Conservation (phyloP, 2,329 filamentous ascomycete species). For the Paecilomyces fulvus region DNA sequence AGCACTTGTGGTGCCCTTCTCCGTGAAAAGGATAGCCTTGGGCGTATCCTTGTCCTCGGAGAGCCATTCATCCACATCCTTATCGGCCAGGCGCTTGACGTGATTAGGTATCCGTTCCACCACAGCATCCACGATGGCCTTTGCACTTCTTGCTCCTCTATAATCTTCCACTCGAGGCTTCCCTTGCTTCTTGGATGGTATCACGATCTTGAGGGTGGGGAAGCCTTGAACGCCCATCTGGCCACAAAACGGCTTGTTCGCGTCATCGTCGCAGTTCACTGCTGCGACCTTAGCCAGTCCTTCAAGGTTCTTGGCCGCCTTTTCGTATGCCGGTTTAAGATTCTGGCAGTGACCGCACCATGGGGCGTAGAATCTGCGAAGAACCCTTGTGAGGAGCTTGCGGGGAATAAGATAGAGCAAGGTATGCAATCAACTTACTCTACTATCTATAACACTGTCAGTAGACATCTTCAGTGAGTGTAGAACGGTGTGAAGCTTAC, state of each 20-base stretch:
- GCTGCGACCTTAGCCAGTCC: slow-evolving; percentile 92
- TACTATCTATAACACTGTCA: slow-evolving; percentile 36
- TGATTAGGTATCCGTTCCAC: slow-evolving; percentile 85
- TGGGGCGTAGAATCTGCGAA: slow-evolving; percentile 84
- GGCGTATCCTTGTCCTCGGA: slow-evolving; percentile 56
- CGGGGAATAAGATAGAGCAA: not conserved
- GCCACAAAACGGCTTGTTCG: slow-evolving; percentile 81
- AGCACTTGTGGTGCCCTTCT: slow-evolving; percentile 81
- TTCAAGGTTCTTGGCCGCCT: slow-evolving; percentile 79
- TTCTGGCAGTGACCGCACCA: slow-evolving; percentile 98
- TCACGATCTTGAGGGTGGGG: slow-evolving; percentile 89
- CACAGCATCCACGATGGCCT: slow-evolving; percentile 78
- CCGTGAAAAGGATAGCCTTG: slow-evolving; percentile 86
- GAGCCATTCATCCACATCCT: slow-evolving; percentile 69
- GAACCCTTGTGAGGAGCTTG: slow-evolving; percentile 15
- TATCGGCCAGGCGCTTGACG: slow-evolving; percentile 72
- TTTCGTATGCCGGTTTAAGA: slow-evolving; percentile 92
- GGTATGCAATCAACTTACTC: slow-evolving; percentile 36
- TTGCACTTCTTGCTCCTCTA: slow-evolving; percentile 72
- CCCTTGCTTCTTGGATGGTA: slow-evolving; percentile 70
- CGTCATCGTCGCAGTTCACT: slow-evolving; percentile 87
- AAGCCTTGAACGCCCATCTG: slow-evolving; percentile 86
- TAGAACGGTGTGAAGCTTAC: slow-evolving; percentile 46
- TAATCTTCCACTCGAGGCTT: slow-evolving; percentile 86
- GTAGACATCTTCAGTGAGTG: slow-evolving; percentile 1